Evolutionary conservation across 139 green algal genomes (phyloP), one percentile per base, ranked within the genome.

Genomic region (Coccomyxa sp.): DNA sequence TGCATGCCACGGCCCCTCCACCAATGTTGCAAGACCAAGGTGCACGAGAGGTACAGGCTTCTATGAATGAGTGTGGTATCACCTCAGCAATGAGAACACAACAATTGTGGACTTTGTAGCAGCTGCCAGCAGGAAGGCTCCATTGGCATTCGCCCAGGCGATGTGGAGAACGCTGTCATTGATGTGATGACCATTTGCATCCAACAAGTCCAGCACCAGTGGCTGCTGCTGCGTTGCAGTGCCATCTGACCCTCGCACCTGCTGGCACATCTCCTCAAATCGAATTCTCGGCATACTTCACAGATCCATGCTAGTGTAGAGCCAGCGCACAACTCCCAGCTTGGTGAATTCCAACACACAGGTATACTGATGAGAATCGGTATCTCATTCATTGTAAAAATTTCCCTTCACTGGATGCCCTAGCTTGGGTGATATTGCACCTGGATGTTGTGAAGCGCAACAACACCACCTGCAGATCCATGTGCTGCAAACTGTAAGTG

Each of bases 81-180:
- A 85, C 28, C 58, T 45, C 57, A 78, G 51, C 12, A 85, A 60
- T 13, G 28, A 58, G 59, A 85, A 81, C 17, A 85, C 76, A 17
- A 31, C 75, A 77, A 85, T 18, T 17, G 18, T 68, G 28, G 17
- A 10, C 0, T 76, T 76, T 57, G 82, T 58, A 0, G 79, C 76
- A 28, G 82, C 76, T 57, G 82, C 82, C 27, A 85, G 28, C 63
- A 78, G 79, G 60, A 57, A 82, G 21, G 67, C 76, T 4, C 66
- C 76, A 45, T 71, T 30, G 14, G 45, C 58, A 63, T 58, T 67
- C 7, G 31, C 71, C 82, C 75, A 81, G 18, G 76, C 58, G 51
- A 81, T 76, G 12, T 17, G 15, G 23, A 59, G 30, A 9, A 80
- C 71, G 38, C 9, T 68, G 21, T 76, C 15, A 15, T 13, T 68